Percentiles rank a stretch among this genome's conserved stretches.
Conservation (phyloP, 768 basidiomycete species). For the Tubosaeta sp. region DNA sequence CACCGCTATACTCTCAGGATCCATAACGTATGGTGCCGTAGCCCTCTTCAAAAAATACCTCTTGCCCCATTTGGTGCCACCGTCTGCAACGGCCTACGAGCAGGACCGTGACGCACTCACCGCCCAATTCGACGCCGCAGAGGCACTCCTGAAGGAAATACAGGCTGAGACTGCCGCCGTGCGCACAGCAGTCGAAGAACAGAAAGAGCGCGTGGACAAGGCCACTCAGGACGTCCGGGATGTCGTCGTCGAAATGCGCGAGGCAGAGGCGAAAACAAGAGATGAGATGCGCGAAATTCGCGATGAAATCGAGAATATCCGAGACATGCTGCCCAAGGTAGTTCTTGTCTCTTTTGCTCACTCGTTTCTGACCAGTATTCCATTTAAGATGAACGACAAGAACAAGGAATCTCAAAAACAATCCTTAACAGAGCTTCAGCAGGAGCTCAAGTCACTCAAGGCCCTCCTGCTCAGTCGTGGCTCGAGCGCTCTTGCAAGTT, state of each 20-base stretch:
- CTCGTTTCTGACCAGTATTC: neutral
- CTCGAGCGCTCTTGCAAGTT: slow-evolving; percentile 41
- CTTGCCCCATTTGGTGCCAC: slow-evolving; percentile 86
- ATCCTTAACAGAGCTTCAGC: slow-evolving; percentile 82
- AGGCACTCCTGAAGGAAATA: slow-evolving; percentile 75
- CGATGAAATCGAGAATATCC: slow-evolving; percentile 85
- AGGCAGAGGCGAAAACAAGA: slow-evolving; percentile 71
- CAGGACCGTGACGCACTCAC: slow-evolving; percentile 79
- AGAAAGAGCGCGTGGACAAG: slow-evolving; percentile 66
- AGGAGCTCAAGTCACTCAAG: slow-evolving; percentile 93
- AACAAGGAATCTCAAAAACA: slow-evolving; percentile 82
- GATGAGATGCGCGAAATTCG: slow-evolving; percentile 91
- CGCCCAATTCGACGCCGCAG: slow-evolving; percentile 87
- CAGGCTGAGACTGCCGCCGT: slow-evolving; percentile 73
- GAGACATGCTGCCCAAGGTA: slow-evolving; percentile 93
- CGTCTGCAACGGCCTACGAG: slow-evolving; percentile 84
- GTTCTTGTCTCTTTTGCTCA: slow-evolving; percentile 6
- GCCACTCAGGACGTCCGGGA: slow-evolving; percentile 68
- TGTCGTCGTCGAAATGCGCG: slow-evolving; percentile 70
- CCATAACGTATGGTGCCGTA: slow-evolving; percentile 74
- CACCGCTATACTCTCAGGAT: slow-evolving; percentile 86
- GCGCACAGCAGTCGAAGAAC: slow-evolving; percentile 68
- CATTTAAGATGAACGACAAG: slow-evolving; percentile 84
- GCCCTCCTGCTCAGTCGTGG: slow-evolving; percentile 78
- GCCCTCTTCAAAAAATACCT: slow-evolving; percentile 90